Evolutionary conservation across 345 rosid species (phyloP), one percentile per base, ranked within the genome.

Genomic region (Carallia brachiata): DNA sequence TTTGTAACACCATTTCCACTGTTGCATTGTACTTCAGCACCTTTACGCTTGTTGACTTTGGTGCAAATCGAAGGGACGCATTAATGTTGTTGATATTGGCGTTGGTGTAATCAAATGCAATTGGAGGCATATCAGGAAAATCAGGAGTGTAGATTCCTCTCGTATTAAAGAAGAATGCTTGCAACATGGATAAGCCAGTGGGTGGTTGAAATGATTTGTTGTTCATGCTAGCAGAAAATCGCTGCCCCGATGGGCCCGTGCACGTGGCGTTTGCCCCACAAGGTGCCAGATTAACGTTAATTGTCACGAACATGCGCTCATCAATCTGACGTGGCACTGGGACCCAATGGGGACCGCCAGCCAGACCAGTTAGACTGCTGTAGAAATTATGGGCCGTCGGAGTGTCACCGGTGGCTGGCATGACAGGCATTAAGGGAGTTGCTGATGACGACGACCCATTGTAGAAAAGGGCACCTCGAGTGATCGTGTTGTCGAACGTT

Each of bases 321-420:
- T 92, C 93, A 17, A 90, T 82, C 31, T 81, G 56, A 44, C 6
- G 62, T 18, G 97, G 90, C 6, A 88, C 92, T 0, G 92, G 96
- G 34, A 65, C 2, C 83, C 82, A 87, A 27, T 81, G 82, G 15
- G 85, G 90, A 18, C 76, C 90, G 4, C 60, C 54, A 0, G 39
- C 70, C 7, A 85, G 71, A 36, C 75, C 47, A 1, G 88, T 88
- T 30, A 92, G 63, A 61, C 75, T 80, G 36, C 80, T 58, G 83
- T 65, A 85, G 74, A 92, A 88, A 32, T 66, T 78, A 71, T 79
- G 77, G 7, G 94, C 97, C 0, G 90, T 84, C 7, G 88, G 83
- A 1, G 87, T 90, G 74, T 92, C 93, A 15, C 64, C 78, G 71
- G 78, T 76, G 2, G 81, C 77, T 2, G 92, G 94, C 2, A 92